Evolutionary conservation across 441 rosid genomes (phyloP).

Genomic region (Eutrema salsugineum): DNA sequence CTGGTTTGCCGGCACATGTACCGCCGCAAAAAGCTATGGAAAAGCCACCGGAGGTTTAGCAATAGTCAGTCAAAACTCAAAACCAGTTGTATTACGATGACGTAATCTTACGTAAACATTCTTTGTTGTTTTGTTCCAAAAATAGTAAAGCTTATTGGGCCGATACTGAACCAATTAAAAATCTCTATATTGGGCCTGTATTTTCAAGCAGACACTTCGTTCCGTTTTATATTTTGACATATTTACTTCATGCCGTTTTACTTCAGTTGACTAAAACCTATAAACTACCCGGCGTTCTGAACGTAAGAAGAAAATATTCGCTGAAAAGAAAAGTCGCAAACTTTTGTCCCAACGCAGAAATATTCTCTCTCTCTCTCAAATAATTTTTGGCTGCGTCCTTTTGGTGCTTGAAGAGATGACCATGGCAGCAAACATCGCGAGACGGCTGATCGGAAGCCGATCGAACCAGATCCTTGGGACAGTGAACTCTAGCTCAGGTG

Average conservation of each 20-base stretch:
- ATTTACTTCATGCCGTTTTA: slow-evolving; percentile 1
- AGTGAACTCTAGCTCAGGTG: slow-evolving; percentile 19
- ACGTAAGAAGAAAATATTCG: background rate
- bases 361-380: background rate
- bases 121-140: background rate
- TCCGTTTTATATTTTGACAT: background rate
- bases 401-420: slow-evolving; percentile 23
- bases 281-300: slow-evolving; percentile 11
- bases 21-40: slow-evolving; percentile 24
- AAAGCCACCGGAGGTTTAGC: slow-evolving; percentile 15
- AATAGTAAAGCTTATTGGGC: no score
- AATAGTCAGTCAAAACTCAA: no score
- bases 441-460: slow-evolving; percentile 49
- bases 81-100: background rate
- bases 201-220: background rate
- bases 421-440: slow-evolving; percentile 65
- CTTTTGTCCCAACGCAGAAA: slow-evolving; percentile 7
- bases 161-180: background rate
- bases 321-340: background rate
- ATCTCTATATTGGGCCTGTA: background rate
- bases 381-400: slow-evolving; percentile 11
- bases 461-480: slow-evolving; percentile 45
- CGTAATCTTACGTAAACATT: slow-evolving; percentile 3
- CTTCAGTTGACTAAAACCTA: background rate
- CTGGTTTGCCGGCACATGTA: slow-evolving; percentile 10